A percentile compares a stretch with the other conserved stretches of the same genome.
Conservation (phyloP, 2,329 filamentous ascomycete genomes). For the Fusarium drepaniforme region DNA sequence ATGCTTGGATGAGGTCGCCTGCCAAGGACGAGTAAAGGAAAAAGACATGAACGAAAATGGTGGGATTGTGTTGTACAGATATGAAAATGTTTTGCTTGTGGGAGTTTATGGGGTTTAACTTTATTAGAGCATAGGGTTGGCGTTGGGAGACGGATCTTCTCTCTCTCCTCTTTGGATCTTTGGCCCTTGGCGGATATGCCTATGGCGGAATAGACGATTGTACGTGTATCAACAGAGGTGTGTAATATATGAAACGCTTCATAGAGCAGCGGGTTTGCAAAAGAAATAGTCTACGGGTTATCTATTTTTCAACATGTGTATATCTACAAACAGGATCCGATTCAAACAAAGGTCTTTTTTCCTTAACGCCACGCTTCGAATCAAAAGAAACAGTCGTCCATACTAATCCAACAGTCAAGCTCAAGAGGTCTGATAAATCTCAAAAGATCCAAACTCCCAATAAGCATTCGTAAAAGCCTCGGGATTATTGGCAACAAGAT, state of each 20-base stretch:
- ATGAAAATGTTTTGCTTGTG: conserved; percentile 31
- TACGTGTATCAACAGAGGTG: conserved; percentile 35
- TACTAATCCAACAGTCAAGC: not conserved
- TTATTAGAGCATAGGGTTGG: conserved; percentile 49
- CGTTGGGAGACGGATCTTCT: conserved; percentile 46
- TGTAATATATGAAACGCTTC: conserved; percentile 32
- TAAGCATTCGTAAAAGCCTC: conserved; percentile 68
- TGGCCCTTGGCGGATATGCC: conserved; percentile 12
- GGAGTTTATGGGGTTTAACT: conserved; percentile 44
- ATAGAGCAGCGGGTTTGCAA: conserved; percentile 29
- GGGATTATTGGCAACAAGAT: conserved; percentile 69
- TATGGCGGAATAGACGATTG: conserved; percentile 13
- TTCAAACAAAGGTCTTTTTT: not conserved
- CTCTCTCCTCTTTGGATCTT: conserved; percentile 44
- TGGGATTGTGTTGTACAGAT: conserved; percentile 30
- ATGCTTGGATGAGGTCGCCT: conserved; percentile 89
- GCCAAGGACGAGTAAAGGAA: conserved; percentile 71
- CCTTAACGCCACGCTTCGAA: conserved; percentile 41
- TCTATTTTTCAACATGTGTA: conserved; percentile 14
- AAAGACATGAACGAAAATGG: not conserved
- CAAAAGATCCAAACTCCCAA: conserved; percentile 74
- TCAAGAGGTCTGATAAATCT: conserved; percentile 62
- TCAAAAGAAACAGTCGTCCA: not conserved
- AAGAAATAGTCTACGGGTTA: conserved; percentile 20
- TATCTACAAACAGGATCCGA: not conserved